Evolutionary conservation across 495 filamentous ascomycete genomes (phyloP).

Genomic region (Neurospora tetrasperma): DNA sequence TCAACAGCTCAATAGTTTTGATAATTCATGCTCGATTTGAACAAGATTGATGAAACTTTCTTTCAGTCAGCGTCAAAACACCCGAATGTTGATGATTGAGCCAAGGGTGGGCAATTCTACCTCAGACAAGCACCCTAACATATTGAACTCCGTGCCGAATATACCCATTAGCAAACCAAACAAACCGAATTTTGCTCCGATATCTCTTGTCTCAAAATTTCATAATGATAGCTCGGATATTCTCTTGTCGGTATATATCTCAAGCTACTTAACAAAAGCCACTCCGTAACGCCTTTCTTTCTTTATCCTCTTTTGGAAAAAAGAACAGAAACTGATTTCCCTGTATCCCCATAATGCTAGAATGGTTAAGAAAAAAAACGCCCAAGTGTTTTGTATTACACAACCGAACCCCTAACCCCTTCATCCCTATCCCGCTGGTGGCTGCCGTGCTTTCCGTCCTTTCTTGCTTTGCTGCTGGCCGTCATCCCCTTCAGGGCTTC

Average conservation of each 20-base stretch:
- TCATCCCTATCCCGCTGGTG: neutral
- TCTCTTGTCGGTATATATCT: neutral
- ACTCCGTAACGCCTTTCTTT: neutral
- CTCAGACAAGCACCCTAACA: neutral
- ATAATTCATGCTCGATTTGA: neutral
- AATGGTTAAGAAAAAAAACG: neutral
- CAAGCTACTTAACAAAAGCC: neutral
- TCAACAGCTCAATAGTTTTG: neutral
- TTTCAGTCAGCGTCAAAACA: neutral
- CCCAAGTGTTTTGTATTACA: conserved; percentile 1
- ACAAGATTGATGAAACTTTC: neutral
- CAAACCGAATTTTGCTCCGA: neutral
- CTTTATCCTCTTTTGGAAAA: neutral
- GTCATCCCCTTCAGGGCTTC: neutral
- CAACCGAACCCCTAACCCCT: neutral
- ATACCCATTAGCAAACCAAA: neutral
- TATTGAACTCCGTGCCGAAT: neutral
- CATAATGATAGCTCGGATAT: neutral
- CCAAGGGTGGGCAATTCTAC: too few relatives aligned
- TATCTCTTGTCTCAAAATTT: neutral
- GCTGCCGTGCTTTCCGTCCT: neutral
- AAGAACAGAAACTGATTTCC: neutral
- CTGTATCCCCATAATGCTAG: neutral
- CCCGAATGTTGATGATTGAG: neutral
- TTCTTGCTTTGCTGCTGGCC: neutral